phyloP scores from a whole-genome alignment of 495 filamentous ascomycete genomes.

The Penicillium alfredii region DNA sequence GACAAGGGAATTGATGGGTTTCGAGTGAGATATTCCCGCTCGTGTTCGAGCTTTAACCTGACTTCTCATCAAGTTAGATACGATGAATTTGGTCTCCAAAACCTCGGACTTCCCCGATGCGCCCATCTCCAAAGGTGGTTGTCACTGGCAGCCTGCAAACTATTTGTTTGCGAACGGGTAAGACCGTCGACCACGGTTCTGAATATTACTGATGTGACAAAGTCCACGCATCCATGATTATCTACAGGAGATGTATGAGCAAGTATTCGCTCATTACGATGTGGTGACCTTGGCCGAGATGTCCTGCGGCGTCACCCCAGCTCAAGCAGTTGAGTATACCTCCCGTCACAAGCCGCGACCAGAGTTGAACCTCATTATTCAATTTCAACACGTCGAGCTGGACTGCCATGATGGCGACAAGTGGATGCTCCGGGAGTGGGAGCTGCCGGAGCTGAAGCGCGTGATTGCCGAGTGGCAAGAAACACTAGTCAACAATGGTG shows the following conservation, averaged over 20 bases:
- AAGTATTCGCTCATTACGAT: slow-evolving; percentile 50
- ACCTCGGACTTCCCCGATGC: slow-evolving; percentile 37
- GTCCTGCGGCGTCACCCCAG: slow-evolving; percentile 41
- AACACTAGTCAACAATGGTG: slow-evolving; percentile 18
- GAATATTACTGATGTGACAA: not conserved
- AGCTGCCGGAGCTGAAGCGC: slow-evolving; percentile 42
- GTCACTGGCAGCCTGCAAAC: slow-evolving; percentile 35
- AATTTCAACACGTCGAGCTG: slow-evolving; percentile 52
- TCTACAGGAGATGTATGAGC: slow-evolving; percentile 46
- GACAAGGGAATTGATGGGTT: slow-evolving; percentile 41
- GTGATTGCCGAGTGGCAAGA: slow-evolving; percentile 38
- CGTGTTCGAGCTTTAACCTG: not conserved
- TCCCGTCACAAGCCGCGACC: slow-evolving; percentile 25
- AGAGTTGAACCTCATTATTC: slow-evolving; percentile 57
- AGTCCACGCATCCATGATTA: slow-evolving; percentile 53
- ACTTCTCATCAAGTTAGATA: slow-evolving; percentile 49
- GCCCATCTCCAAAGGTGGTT: slow-evolving; percentile 17
- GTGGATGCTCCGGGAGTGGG: slow-evolving; percentile 34
- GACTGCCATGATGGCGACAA: slow-evolving; percentile 38
- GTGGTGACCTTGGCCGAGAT: slow-evolving; percentile 55
- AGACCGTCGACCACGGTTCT: too few species aligned
- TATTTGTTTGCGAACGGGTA: slow-evolving; percentile 44
- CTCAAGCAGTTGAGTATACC: slow-evolving; percentile 48
- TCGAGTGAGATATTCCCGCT: slow-evolving; percentile 24
- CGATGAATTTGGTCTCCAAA: slow-evolving; percentile 48